Evolutionary conservation across 257 asterid species (phyloP), one percentile per base, ranked within the genome.

Genomic region (Salvia splendens): DNA sequence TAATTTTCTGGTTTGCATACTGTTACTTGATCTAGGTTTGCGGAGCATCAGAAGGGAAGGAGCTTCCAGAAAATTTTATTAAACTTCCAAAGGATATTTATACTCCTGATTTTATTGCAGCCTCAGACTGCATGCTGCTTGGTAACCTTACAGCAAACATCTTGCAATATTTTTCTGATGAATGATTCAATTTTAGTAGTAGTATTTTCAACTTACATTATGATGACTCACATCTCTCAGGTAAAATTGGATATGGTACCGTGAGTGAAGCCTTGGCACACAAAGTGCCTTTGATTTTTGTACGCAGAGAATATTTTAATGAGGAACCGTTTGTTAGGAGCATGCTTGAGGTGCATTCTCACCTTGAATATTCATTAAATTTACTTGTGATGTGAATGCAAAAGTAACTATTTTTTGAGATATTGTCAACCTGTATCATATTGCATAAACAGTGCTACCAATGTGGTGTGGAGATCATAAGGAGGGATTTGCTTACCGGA

Each of bases 81-180:
- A 83, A 78, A 78, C 87, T 87, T 64, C 86, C 89, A 1, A 81
- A 76, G 76, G 78, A 81, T 69, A 70, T 79, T 53, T 84, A 83
- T 66, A 84, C 91, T 3, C 95, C 95, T 24, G 95, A 87, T 70
- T 43, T 80, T 11, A 79, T 87, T 75, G 86, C 91, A 28, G 95
- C 95, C 63, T 82, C 95, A 61, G 91, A 87, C 70, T 82, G 89
- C 87, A 83, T 87, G 89, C 80, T 87, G 89, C 80, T 87, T 55
- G 95, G 91, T 82, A 80, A 61, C 10, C 17, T 55, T 33, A 68
- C 68, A 15, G n/a, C n/a, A 16, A 6, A 12, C 16, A 49, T 17
- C 48, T 41, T 4, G 52, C 47, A 64, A 46, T 40, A 12, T 52
- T 68, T 51, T 68, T 65, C 65, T 11, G 30, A 46, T 35, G 42